Evolutionary conservation across 805 yeast species (phyloP).

Genomic region (Ogataea thermomethanolica): DNA sequence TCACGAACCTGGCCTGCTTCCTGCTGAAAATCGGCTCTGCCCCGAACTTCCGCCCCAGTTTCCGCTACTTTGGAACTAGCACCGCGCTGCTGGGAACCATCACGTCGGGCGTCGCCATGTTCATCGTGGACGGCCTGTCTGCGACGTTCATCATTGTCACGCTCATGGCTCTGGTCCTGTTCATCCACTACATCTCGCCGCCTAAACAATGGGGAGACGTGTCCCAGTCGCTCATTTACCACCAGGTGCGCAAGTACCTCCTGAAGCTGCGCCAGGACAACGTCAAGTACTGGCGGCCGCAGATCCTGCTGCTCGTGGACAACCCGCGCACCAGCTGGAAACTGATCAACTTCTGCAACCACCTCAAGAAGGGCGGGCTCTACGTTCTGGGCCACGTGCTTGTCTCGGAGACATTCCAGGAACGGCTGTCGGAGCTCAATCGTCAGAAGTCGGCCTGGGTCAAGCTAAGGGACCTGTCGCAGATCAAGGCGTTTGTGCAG

Average conservation of each 20-base stretch:
- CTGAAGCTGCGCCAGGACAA: slow-evolving; percentile 82
- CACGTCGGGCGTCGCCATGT: slow-evolving; percentile 79
- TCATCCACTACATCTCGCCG: slow-evolving; percentile 87
- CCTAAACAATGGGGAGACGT: slow-evolving; percentile 99
- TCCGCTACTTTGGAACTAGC: slow-evolving; percentile 74
- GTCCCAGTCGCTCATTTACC: slow-evolving; percentile 90
- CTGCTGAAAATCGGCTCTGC: slow-evolving; percentile 85
- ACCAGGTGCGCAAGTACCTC: slow-evolving; percentile 90
- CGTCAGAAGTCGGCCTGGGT: slow-evolving; percentile 81
- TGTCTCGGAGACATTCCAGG: slow-evolving; percentile 58
- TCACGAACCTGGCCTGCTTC: slow-evolving; percentile 91
- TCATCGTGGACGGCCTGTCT: slow-evolving; percentile 86
- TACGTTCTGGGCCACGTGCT: slow-evolving; percentile 92
- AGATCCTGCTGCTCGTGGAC: slow-evolving; percentile 80
- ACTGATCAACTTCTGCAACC: slow-evolving; percentile 87
- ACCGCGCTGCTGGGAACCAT: slow-evolving; percentile 80
- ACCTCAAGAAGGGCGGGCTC: slow-evolving; percentile 91
- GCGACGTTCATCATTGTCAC: slow-evolving; percentile 74
- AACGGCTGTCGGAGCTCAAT: slow-evolving; percentile 62
- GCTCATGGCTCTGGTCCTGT: slow-evolving; percentile 60
- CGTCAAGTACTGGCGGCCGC: slow-evolving; percentile 98
- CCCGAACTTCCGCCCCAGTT: slow-evolving; percentile 97
- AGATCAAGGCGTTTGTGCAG: slow-evolving; percentile 91
- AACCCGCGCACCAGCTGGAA: slow-evolving; percentile 93
- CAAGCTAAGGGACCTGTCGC: slow-evolving; percentile 70